phyloP scores from a whole-genome alignment of 2,329 filamentous ascomycete genomes.

The Penicillium sp. region DNA sequence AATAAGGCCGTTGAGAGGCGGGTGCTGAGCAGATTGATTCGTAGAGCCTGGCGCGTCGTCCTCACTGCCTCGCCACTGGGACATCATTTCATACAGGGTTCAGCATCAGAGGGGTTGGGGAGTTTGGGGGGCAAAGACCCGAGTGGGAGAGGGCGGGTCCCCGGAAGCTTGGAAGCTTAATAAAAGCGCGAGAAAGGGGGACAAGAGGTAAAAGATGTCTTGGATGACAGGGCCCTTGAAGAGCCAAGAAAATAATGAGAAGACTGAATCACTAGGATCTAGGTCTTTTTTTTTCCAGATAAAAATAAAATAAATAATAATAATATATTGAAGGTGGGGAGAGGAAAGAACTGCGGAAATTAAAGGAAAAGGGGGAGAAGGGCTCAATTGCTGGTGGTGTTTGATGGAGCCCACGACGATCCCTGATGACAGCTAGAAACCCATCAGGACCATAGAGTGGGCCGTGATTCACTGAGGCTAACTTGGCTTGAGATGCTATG shows the following conservation, averaged over 20 bases:
- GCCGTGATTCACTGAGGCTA: neutral
- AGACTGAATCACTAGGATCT: neutral
- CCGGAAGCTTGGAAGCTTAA: slow-evolving; percentile 3
- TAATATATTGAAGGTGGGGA: neutral
- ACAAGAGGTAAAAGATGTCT: neutral
- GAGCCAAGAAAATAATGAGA: neutral
- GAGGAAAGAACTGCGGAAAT: neutral
- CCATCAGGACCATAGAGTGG: neutral
- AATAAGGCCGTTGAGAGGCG: slow-evolving; percentile 29
- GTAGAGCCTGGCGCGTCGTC: slow-evolving; percentile 17
- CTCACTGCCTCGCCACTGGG: slow-evolving; percentile 35
- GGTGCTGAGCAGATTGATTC: slow-evolving; percentile 13
- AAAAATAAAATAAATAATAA: neutral
- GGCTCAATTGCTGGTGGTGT: neutral
- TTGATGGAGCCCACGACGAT: neutral
- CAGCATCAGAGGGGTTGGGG: slow-evolving; percentile 20
- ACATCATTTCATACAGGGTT: slow-evolving; percentile 32
- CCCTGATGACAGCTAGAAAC: neutral
- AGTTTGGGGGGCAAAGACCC: neutral
- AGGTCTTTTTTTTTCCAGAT: neutral
- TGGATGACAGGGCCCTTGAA: neutral
- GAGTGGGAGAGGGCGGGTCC: neutral
- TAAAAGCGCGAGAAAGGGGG: neutral
- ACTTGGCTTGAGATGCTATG: neutral
- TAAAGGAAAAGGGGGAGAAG: neutral